These are phyloP conservation scores for Trichoderma erinaceum DNA, from an alignment of 495 filamentous ascomycete species.

Conservation along the genomic window DNA sequence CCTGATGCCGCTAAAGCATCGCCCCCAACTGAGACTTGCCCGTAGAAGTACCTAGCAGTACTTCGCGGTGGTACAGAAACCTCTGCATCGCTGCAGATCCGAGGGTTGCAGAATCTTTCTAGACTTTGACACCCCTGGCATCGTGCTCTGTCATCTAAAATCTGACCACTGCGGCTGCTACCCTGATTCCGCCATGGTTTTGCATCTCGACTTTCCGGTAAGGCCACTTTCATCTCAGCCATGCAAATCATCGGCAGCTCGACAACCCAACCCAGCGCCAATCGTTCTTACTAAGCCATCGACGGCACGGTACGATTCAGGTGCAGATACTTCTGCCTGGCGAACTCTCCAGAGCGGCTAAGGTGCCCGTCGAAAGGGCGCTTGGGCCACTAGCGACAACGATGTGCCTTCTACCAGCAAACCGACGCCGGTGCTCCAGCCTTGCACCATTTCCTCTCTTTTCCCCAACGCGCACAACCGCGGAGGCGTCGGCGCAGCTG, in stretches of 20 bases:
- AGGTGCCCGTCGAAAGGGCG: not conserved
- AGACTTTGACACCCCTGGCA: not conserved
- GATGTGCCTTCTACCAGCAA: not conserved
- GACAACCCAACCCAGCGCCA: not conserved
- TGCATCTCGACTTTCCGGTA: too few relatives aligned
- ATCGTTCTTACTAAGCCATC: not conserved
- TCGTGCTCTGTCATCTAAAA: not conserved
- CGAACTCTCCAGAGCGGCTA: not conserved
- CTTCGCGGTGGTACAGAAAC: not conserved
- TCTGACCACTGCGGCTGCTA: not conserved
- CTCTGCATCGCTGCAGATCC: not conserved
- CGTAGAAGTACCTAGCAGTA: too few relatives aligned
- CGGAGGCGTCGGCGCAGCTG: not conserved
- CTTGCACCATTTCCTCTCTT: not conserved
- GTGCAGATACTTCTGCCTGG: not conserved
- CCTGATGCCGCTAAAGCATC: not conserved
- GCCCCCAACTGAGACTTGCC: not conserved
- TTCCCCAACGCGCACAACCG: not conserved
- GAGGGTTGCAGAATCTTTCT: not conserved
- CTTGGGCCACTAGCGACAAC: not conserved
- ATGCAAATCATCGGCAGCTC: too few relatives aligned
- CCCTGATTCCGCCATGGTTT: too few relatives aligned
- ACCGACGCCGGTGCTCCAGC: not conserved
- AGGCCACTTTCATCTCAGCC: too few relatives aligned
- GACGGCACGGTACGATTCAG: not conserved